Base-by-base conservation (phyloP, 106 monocot genomes). In the Amphibolis antarctica region DNA sequence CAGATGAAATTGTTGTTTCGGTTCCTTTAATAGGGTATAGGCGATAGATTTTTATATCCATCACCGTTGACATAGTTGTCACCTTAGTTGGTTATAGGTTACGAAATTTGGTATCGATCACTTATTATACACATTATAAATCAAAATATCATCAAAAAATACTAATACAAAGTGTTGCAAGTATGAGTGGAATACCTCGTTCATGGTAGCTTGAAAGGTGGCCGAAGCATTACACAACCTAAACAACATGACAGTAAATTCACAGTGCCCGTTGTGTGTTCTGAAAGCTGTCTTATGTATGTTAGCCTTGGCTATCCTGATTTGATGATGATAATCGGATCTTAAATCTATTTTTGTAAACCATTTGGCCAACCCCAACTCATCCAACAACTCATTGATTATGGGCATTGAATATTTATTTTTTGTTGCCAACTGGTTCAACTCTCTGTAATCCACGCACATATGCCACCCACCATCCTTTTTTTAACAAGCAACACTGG, bases 71-170 rank as follows among this genome's bases (percentile, higher is more conserved):
- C n/a, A n/a, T n/a, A n/a, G n/a, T n/a, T n/a, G n/a, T n/a, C n/a
- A n/a, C n/a, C n/a, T n/a, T n/a, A n/a, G n/a, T n/a, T n/a, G n/a
- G n/a, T n/a, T n/a, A n/a, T n/a, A n/a, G n/a, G n/a, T n/a, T n/a
- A n/a, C n/a, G n/a, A n/a, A n/a, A n/a, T n/a, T n/a, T n/a, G n/a
- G n/a, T n/a, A n/a, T n/a, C n/a, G n/a, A n/a, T n/a, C n/a, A n/a
- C n/a, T n/a, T n/a, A n/a, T n/a, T n/a, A n/a, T n/a, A n/a, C n/a
- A n/a, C n/a, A n/a, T n/a, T 59, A 28, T 59, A 59, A 10, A 59
- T 29, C 27, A 59, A 28, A 28, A 59, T 59, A 59, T 28, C 59
- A 17, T 59, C 59, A 28, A 59, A 59, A 17, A 59, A 59, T 3
- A 25, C 27, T 9, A 59, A 10, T 17, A 27, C 28, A 59, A 59